Evolutionary conservation across 306 rosid species (phyloP).

Genomic region (Pueraria montana): DNA sequence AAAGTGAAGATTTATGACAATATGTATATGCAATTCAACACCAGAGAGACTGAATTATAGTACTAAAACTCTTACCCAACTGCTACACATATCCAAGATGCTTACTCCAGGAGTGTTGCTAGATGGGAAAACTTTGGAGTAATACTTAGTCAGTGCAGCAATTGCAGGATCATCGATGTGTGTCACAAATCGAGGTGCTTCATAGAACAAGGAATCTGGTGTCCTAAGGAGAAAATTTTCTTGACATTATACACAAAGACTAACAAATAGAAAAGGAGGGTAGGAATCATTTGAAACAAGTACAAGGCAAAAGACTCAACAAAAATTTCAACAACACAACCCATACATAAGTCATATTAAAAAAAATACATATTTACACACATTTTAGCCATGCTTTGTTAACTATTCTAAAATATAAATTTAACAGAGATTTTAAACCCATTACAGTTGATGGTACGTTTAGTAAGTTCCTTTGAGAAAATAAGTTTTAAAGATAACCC

Average conservation of each 20-base stretch:
- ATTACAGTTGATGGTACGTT: background rate
- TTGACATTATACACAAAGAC: constrained; percentile 15
- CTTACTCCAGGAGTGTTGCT: constrained; percentile 76
- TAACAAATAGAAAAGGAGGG: background rate
- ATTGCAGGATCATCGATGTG: constrained; percentile 89
- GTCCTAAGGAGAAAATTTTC: constrained; percentile 56
- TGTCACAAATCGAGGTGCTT: constrained; percentile 83
- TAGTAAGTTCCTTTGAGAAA: constrained; percentile 1
- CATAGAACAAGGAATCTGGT: constrained; percentile 74
- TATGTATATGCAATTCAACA: constrained; percentile 1
- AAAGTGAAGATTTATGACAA: constrained; percentile 40
- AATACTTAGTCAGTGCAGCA: constrained; percentile 77
- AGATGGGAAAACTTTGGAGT: constrained; percentile 75
- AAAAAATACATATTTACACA: background rate
- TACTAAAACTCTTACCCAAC: constrained; percentile 72
- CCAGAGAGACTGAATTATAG: constrained; percentile 10
- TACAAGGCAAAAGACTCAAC: background rate
- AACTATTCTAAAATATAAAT: constrained; percentile 9
- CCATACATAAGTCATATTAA: no score
- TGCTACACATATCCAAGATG: constrained; percentile 88
- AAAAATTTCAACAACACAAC: background rate
- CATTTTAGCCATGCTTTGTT: background rate
- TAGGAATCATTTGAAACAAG: background rate
- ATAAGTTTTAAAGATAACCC: background rate
- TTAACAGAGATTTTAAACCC: background rate